Evolutionary conservation across 352 stramenopile species (phyloP).

Genomic region (Phytophthora pistaciae): DNA sequence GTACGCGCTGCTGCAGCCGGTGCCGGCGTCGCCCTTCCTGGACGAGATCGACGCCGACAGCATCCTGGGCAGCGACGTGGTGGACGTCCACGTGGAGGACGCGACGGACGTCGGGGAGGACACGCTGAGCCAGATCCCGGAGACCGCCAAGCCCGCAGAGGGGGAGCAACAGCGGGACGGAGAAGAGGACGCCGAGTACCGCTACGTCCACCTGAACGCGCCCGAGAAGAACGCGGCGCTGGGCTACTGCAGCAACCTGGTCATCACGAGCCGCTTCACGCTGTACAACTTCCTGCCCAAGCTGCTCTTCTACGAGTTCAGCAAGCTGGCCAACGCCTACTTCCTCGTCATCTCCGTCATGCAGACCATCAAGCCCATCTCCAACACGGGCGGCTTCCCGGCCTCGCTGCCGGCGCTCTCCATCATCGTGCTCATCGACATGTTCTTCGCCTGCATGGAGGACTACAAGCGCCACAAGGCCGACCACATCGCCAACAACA

Average conservation of each 20-base stretch:
- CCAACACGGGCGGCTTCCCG: slow-evolving; percentile 92
- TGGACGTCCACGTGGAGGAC: slow-evolving; percentile 43
- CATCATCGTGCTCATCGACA: slow-evolving; percentile 94
- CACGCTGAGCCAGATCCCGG: slow-evolving; percentile 28
- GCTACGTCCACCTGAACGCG: slow-evolving; percentile 81
- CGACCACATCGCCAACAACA: slow-evolving; percentile 88
- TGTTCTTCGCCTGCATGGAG: slow-evolving; percentile 92
- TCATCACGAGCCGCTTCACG: slow-evolving; percentile 93
- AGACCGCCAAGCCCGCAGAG: slow-evolving; percentile 8
- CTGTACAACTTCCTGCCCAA: slow-evolving; percentile 93
- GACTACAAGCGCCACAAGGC: slow-evolving; percentile 92
- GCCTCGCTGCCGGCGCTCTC: slow-evolving; percentile 91
- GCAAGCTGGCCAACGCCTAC: slow-evolving; percentile 94
- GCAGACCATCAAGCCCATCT: slow-evolving; percentile 93
- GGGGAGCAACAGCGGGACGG: neutral
- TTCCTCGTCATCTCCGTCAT: slow-evolving; percentile 94
- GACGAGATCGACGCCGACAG: slow-evolving; percentile 36
- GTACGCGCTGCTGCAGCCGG: slow-evolving; percentile 31
- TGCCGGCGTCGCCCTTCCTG: slow-evolving; percentile 10
- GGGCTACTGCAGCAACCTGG: slow-evolving; percentile 76
- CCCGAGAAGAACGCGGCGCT: slow-evolving; percentile 62
- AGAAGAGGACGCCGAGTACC: slow-evolving; percentile 40
- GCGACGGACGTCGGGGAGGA: slow-evolving; percentile 14
- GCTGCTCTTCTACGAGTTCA: slow-evolving; percentile 92
- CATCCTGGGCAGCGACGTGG: slow-evolving; percentile 38